phyloP scores from a whole-genome alignment of 371 early-diverging fungal species.

The Rhizomucor miehei region DNA sequence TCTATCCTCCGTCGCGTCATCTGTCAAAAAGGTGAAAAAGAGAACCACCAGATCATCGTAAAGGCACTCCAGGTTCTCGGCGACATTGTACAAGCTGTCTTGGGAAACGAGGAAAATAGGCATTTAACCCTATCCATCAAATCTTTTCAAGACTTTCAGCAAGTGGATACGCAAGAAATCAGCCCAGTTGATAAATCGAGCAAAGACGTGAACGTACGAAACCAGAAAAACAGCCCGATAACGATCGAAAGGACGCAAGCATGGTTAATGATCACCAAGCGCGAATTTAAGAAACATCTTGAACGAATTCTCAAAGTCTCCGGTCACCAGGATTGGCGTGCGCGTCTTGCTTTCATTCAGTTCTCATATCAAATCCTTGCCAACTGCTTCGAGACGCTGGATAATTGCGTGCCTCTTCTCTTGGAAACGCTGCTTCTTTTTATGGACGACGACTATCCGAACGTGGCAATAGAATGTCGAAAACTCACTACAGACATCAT shows the following conservation, averaged over 20 bases:
- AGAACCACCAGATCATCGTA: conserved; percentile 45
- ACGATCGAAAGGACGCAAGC: conserved; percentile 2
- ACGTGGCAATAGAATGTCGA: conserved; percentile 30
- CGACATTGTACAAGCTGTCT: conserved; percentile 28
- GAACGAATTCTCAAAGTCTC: conserved; percentile 28
- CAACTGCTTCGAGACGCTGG: conserved; percentile 36
- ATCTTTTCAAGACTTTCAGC: conserved; percentile 24
- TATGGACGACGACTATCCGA: conserved; percentile 41
- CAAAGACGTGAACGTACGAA: background rate
- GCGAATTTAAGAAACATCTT: conserved; percentile 20
- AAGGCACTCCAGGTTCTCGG: conserved; percentile 33
- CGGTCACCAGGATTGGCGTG: conserved; percentile 39
- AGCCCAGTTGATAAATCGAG: no score
- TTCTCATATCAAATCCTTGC: conserved; percentile 37
- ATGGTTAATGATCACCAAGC: conserved; percentile 34
- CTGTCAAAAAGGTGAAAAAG: conserved; percentile 40
- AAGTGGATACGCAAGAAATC: background rate
- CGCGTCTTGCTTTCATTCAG: conserved; percentile 40
- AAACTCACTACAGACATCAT: conserved; percentile 6
- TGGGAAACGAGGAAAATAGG: conserved; percentile 33
- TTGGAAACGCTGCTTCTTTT: conserved; percentile 46
- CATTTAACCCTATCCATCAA: conserved; percentile 15
- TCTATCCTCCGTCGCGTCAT: conserved; percentile 40
- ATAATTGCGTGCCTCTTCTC: conserved; percentile 32
- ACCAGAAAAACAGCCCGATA: no score